Evolutionary conservation across 2,329 filamentous ascomycete species (phyloP).

Genomic region (Pseudogymnoascus sp.): DNA sequence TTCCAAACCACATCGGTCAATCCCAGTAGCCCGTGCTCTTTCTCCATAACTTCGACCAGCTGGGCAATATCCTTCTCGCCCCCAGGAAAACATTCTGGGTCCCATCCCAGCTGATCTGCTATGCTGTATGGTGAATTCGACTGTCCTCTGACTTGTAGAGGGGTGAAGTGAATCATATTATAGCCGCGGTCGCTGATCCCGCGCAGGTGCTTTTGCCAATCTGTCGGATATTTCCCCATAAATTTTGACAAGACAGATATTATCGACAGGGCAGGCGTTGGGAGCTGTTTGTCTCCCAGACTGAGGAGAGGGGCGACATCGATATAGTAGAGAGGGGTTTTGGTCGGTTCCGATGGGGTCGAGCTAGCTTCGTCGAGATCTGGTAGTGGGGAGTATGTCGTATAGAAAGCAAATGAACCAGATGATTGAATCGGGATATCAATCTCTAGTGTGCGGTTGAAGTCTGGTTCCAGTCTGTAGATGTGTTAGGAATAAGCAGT

Average conservation of each 20-base stretch:
- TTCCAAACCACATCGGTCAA: slow-evolving; percentile 97
- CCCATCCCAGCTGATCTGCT: slow-evolving; percentile 84
- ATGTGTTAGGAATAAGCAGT: neutral
- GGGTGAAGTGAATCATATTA: slow-evolving; percentile 99
- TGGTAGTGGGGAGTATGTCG: slow-evolving; percentile 81
- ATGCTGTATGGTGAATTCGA: slow-evolving; percentile 98
- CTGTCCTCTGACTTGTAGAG: slow-evolving; percentile 74
- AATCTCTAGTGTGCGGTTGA: slow-evolving; percentile 85
- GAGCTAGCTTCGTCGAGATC: slow-evolving; percentile 47
- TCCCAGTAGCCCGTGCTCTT: slow-evolving; percentile 74
- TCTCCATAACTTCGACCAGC: slow-evolving; percentile 73
- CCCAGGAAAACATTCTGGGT: slow-evolving; percentile 69
- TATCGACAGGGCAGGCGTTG: slow-evolving; percentile 78
- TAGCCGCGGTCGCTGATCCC: slow-evolving; percentile 89
- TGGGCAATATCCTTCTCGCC: slow-evolving; percentile 74
- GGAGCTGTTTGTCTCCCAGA: slow-evolving; percentile 65
- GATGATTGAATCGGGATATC: slow-evolving; percentile 75
- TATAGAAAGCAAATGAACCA: slow-evolving; percentile 90
- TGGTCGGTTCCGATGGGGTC: slow-evolving; percentile 45
- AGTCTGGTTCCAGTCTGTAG: slow-evolving; percentile 73
- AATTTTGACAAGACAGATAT: slow-evolving; percentile 97
- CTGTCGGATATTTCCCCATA: slow-evolving; percentile 83
- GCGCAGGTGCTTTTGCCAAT: slow-evolving; percentile 82
- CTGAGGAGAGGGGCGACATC: slow-evolving; percentile 79
- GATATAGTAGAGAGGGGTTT: slow-evolving; percentile 79